Conservation (phyloP, 2,329 filamentous ascomycete genomes). For the Balansia obtecta region DNA sequence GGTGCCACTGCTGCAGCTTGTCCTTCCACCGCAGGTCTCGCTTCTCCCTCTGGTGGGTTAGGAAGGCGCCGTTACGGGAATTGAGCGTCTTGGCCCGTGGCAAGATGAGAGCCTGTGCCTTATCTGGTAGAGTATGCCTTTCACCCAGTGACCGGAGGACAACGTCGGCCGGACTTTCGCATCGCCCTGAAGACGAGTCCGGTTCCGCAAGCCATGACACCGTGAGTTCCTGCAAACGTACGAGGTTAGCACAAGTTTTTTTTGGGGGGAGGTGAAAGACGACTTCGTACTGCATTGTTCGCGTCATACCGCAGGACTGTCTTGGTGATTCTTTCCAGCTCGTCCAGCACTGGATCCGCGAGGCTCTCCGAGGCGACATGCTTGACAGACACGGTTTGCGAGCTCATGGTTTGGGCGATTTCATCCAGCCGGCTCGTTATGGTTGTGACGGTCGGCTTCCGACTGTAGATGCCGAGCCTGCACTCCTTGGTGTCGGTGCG, state of each 20-base stretch:
- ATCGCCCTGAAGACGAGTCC: slow-evolving; percentile 5
- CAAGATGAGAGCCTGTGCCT: slow-evolving; percentile 12
- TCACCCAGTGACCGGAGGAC: slow-evolving; percentile 33
- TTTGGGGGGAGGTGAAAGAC: too few relatives aligned
- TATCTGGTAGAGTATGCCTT: slow-evolving; percentile 1
- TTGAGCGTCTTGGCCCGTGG: slow-evolving; percentile 4
- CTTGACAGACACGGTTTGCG: slow-evolving; percentile 15
- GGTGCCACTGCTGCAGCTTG: slow-evolving; percentile 19
- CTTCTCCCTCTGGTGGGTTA: slow-evolving; percentile 18
- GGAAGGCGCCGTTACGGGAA: slow-evolving; percentile 7
- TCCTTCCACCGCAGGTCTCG: slow-evolving; percentile 24
- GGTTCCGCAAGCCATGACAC: slow-evolving; percentile 31
- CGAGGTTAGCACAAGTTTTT: background rate
- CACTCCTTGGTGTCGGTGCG: slow-evolving; percentile 9
- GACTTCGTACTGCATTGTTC: slow-evolving; percentile 14
- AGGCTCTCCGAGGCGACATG: slow-evolving; percentile 11
- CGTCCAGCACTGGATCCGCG: slow-evolving; percentile 12
- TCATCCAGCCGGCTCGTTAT: slow-evolving; percentile 25
- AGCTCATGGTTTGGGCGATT: slow-evolving; percentile 15
- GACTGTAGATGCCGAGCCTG: slow-evolving; percentile 18
- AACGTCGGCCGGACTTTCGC: slow-evolving; percentile 30
- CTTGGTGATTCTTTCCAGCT: slow-evolving; percentile 21
- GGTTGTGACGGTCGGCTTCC: slow-evolving; percentile 16
- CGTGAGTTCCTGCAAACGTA: slow-evolving; percentile 15
- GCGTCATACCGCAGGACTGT: slow-evolving; percentile 15